Evolutionary conservation across 345 rosid species (phyloP), one percentile per base, ranked within the genome.

Genomic region (Pugionium cornutum): DNA sequence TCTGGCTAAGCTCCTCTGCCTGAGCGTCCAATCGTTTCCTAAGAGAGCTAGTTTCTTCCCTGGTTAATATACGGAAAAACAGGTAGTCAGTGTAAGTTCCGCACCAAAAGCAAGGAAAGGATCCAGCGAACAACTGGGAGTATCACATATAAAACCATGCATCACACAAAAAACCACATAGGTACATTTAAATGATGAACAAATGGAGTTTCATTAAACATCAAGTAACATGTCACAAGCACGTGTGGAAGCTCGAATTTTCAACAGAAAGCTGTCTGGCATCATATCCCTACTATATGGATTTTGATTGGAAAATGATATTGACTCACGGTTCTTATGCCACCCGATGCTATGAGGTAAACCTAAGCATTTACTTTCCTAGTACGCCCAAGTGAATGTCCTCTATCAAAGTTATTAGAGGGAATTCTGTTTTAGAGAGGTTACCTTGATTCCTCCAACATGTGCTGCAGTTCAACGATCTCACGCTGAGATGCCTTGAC

Each of bases 401-500:
- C 11, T 47, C 39, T 4, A 41, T 9, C 27, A 56, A 64, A 48
- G 29, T 33, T 47, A 56, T 28, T 4, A 32, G 53, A 18, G 28
- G 7, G 48, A 26, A n/a, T 55, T 40, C 7, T 25, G 35, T 35
- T 25, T 28, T 43, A 44, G 55, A 59, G 66, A 36, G 67, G 62
- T 66, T 78, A 84, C 97, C 97, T 95, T 58, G 92, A 73, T 82
- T 86, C 89, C 59, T 86, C 97, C 63, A 81, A 82, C 26, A 81
- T 75, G 76, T 87, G 97, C 75, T 72, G 86, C 36, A 87, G 80
- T 75, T 86, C 91, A 53, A 86, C 75, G 51, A 95, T 87, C 82
- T 95, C 86, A 50, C 91, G 83, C 76, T 95, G 99, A 49, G 99
- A 87, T 79, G 78, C 82, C 81, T 91, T 89, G 33, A 95, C 86